Evolutionary conservation across 1,284 basidiomycete species (phyloP), one percentile per base, ranked within the genome.

Genomic region (Marasmius sp.): DNA sequence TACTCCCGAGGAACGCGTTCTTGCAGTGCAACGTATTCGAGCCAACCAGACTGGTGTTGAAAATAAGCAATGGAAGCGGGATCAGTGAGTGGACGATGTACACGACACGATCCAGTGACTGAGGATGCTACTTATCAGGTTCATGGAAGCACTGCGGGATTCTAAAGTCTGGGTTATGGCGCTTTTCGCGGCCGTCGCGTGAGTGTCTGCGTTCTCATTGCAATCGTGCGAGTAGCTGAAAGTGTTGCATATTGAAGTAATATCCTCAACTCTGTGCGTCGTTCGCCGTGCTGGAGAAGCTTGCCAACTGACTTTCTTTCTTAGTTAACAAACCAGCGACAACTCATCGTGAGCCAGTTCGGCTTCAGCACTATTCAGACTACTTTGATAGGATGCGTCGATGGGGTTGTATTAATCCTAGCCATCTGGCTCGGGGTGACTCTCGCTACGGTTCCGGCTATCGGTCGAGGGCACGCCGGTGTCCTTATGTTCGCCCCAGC

Each of bases 51-150:
- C 88, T 11, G 91, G 89, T 63, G 78, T 91, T 11, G 89, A 92
- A 74, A 92, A 91, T 72, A 92, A 93, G 70, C 79, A 78, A 51
- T 93, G 90, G 85, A 93, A 93, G 75, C 79, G 72, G 59, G 86
- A 91, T 48, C 91, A 93, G 86, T 90, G 62, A 65, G 85, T 39
- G 47, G n/a, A 59, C 20, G 16, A 16, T 7, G 16, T 6, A 18
- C 6, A 8, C n/a, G 2, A 14, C 16, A 47, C 16, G 8, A 47
- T 18, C 14, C 20, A 16, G 45, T 18, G 45, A 8, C 61, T 56
- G 7, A 56, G 8, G 27, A n/a, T 65, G 64, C 58, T 57, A 55
- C 52, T 48, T 20, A 14, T 14, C 33, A 64, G 62, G 43, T 64
- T 64, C 47, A 58, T 64, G 16, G 62, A 64, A 47, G 61, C 62